phyloP scores from a whole-genome alignment of 169 alveolate genomes.

The Eimeria maxima region DNA sequence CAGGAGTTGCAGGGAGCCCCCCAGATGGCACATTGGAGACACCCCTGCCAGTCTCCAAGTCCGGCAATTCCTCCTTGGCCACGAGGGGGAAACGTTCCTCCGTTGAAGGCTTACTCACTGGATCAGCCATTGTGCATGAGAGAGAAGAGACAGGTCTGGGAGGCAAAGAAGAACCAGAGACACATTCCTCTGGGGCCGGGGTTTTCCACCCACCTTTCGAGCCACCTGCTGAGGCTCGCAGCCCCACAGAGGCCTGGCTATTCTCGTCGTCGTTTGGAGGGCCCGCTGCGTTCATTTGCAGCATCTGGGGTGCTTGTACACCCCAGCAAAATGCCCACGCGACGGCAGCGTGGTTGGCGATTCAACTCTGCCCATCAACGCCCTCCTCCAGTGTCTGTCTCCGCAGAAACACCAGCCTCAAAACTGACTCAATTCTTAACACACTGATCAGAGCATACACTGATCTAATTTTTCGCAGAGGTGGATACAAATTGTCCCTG shows the following conservation, averaged over 20 bases:
- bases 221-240: background rate
- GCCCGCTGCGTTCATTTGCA: constrained; percentile 53
- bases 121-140: background rate
- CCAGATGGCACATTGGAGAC: background rate
- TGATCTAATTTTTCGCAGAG: background rate
- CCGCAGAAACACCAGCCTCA: background rate
- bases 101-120: background rate
- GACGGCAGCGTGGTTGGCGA: background rate
- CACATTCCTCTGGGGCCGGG: background rate
- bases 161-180: background rate
- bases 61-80: background rate
- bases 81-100: constrained; percentile 57
- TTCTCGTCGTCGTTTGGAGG: background rate
- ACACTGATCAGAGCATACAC: background rate
- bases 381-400: background rate
- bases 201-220: background rate
- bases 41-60: constrained; percentile 13
- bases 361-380: background rate
- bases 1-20: background rate
- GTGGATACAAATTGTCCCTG: background rate
- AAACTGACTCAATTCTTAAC: background rate
- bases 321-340: constrained; percentile 42
- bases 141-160: background rate
- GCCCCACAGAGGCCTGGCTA: background rate
- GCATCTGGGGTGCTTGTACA: constrained; percentile 16